These are phyloP conservation scores for Zanthoxylum bungeanum DNA, from an alignment of 345 rosid genomes.

Conservation along the genomic window DNA sequence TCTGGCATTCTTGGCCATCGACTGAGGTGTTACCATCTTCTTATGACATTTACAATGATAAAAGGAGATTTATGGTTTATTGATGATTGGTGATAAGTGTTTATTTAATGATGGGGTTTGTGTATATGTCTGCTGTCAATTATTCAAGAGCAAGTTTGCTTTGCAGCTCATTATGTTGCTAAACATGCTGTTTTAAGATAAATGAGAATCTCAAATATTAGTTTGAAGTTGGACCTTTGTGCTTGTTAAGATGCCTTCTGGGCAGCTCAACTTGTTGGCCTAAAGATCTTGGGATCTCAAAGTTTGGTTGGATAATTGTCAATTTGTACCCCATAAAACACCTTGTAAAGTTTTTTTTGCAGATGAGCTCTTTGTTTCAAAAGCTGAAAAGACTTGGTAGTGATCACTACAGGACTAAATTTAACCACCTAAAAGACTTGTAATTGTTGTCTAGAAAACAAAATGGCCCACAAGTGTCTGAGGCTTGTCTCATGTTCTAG, in stretches of 20 bases:
- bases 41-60: no score
- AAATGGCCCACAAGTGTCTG: neutral
- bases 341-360: neutral
- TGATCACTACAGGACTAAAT: neutral
- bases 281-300: conserved; percentile 4
- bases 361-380: neutral
- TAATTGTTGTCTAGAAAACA: neutral
- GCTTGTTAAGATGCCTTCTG: neutral
- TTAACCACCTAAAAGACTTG: neutral
- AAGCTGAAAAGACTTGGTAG: neutral
- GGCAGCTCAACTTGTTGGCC: neutral
- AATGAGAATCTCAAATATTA: no score
- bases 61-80: no score
- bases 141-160: no score
- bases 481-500: neutral
- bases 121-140: conserved; percentile 8
- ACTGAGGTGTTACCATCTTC: neutral
- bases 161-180: no score
- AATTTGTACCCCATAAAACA: neutral
- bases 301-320: neutral
- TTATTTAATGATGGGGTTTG: conserved; percentile 18
- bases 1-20: neutral
- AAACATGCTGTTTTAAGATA: no score
- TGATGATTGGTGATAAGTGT: neutral
- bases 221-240: no score